Base-by-base conservation (phyloP, 148 eudicot species). In the Persicaria maculosa region DNA sequence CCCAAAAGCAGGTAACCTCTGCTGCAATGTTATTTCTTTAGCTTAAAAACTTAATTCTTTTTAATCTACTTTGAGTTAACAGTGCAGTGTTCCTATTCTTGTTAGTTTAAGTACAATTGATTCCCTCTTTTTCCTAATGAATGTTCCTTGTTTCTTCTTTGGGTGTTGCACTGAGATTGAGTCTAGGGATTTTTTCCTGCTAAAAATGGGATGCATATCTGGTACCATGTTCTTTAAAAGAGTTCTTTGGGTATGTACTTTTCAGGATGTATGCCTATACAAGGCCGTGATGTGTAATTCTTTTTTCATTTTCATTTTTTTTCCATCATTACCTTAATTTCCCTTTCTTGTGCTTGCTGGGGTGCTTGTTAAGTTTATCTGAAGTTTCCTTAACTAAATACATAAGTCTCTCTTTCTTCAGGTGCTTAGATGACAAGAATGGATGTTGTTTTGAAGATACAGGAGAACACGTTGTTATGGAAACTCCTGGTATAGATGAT, bases 391-490 rank as follows among this genome's bases (percentile, higher is more conserved):
- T 12, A 22, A 65, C 31, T 65, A 12, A 25, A 7, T 20, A 46
- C 50, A 45, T 36, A 44, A 5, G 68, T 40, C 45, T 52, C 53
- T 78, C 54, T 69, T 55, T 31, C 67, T 86, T 84, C 91, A 93
- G 98, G 82, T 85, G 73, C 68, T 72, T 74, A 53, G 78, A 52
- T 57, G 68, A 73, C 40, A 80, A 65, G 16, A 54, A 58, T 48
- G 48, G 68, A 50, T 71, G 72, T 48, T 68, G 68, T 43, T 61
- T 73, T 71, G 83, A 84, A 71, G 83, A 75, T 73, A 79, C 79
- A 45, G 86, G 86, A 62, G 59, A 83, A 71, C 74, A 82, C 47
- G 62, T 83, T 65, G 88, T 88, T 45, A 82, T 80, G 77, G 91
- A 84, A 77, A 90, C 90, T 68, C 89, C 88, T 55, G 52, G 80